These are phyloP conservation scores for Coemansia sp. DNA, from an alignment of 192 early-diverging fungal species.

Conservation along the genomic window DNA sequence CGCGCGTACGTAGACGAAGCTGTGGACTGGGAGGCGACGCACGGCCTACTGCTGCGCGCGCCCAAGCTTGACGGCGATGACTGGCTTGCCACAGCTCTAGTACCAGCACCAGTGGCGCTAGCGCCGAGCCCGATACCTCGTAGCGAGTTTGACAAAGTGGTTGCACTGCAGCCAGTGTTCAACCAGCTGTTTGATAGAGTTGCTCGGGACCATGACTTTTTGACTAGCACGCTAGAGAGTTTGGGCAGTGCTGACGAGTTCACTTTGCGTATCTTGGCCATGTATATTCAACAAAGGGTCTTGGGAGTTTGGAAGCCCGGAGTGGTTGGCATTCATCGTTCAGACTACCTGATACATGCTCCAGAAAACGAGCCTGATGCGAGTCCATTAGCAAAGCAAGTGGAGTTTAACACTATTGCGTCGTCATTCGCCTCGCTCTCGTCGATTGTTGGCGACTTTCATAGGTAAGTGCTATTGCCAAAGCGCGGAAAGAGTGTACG, in stretches of 20 bases:
- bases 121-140: slow-evolving; percentile 84
- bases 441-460: slow-evolving; percentile 69
- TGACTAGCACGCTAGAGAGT: slow-evolving; percentile 53
- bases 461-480: slow-evolving; percentile 55
- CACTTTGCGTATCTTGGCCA: slow-evolving; percentile 66
- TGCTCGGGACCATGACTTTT: slow-evolving; percentile 72
- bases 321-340: slow-evolving; percentile 84
- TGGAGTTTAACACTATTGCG: slow-evolving; percentile 96
- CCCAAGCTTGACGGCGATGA: slow-evolving; percentile 29
- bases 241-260: slow-evolving; percentile 79
- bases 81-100: slow-evolving; percentile 52
- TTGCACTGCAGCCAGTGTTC: slow-evolving; percentile 72
- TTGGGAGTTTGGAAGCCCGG: slow-evolving; percentile 53
- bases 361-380: slow-evolving; percentile 36
- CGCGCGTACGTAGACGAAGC: slow-evolving; percentile 56
- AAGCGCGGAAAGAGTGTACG: neutral
- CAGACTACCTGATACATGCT: slow-evolving; percentile 88
- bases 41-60: slow-evolving; percentile 79
- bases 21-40: slow-evolving; percentile 80
- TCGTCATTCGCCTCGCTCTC: slow-evolving; percentile 88
- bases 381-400: slow-evolving; percentile 67
- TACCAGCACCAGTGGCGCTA: slow-evolving; percentile 83
- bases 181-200: slow-evolving; percentile 81
- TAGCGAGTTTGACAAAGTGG: slow-evolving; percentile 68
- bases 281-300: slow-evolving; percentile 66